Conservation (phyloP, 305 asterid species). For the Nicotiana rustica region DNA sequence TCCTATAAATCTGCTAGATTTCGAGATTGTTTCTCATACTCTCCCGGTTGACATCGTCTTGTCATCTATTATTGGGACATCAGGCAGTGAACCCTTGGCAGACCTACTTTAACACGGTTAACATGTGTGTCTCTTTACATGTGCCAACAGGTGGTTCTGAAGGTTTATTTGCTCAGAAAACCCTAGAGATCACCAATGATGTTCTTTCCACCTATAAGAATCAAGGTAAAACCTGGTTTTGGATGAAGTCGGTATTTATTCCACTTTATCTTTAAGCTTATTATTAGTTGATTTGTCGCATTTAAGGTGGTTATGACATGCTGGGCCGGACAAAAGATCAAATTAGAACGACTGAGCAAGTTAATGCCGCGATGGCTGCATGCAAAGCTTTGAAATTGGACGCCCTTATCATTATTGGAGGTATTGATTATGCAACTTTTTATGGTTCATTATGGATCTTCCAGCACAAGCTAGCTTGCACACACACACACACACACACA, state of each 20-base stretch:
- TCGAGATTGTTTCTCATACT: neutral
- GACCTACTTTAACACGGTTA: neutral
- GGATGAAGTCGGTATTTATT: neutral
- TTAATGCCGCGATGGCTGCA: slow-evolving; percentile 83
- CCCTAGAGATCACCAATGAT: slow-evolving; percentile 79
- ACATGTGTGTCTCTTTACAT: slow-evolving; percentile 11
- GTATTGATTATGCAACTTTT: slow-evolving; percentile 47
- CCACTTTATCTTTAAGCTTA: neutral
- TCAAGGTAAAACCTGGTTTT: slow-evolving; percentile 60
- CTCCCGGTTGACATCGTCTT: slow-evolving; percentile 11
- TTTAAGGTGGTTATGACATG: slow-evolving; percentile 91
- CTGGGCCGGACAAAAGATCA: slow-evolving; percentile 97
- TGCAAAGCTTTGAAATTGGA: slow-evolving; percentile 83
- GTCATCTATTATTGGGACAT: neutral
- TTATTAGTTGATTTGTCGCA: slow-evolving; percentile 35
- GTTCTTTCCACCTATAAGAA: slow-evolving; percentile 87
- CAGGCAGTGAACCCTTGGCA: neutral
- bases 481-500: neutral
- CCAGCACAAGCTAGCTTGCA: neutral
- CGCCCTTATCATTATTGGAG: slow-evolving; percentile 93
- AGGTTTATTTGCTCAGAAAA: slow-evolving; percentile 91
- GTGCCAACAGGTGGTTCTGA: slow-evolving; percentile 86
- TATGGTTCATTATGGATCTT: slow-evolving; percentile 38
- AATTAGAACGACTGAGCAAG: slow-evolving; percentile 94
- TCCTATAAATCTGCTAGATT: slow-evolving; percentile 14